Base-by-base conservation (phyloP, 495 filamentous ascomycete genomes). In the Aspergillus baeticus region DNA sequence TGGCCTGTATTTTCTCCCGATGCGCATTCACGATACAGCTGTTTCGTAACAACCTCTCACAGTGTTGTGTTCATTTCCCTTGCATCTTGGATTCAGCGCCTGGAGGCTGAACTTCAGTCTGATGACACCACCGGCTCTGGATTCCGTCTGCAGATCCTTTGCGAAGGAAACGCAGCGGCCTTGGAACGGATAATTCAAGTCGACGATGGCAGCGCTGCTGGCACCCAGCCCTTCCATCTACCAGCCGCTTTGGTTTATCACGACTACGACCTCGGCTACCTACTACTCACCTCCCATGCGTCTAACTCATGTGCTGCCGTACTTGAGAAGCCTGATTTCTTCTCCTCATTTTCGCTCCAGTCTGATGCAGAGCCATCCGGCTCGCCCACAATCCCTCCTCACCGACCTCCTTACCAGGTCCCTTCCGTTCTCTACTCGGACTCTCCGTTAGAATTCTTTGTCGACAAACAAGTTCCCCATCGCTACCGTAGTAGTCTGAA, bases 1-100 rank as follows among this genome's bases (percentile, higher is more conserved):
- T 91, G 87, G 86, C 87, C 89, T 21, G 80, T 84, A 29, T 92
- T 96, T 66, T 90, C 84, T 41, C 67, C 76, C 34, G 91, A 95
- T 65, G 72, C 84, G 29, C 79, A 82, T 35, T 91, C 89, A 2
- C 82, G 84, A 34, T 91, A 94, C 65, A 81, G 83, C 3, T 87
- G 94, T 66, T 94, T 87, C 61, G 80, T 93, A 52, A 95, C 91
- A 0, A 84, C 87, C 51, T 70, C 81, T 15, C 83, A 77, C 10
- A 89, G 87, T 44, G 82, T 96, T 23, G 85, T 76, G 5, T 87
- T 77, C 63, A 74, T 96, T 46, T 90, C 86, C 1, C 71, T 95
- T 51, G 70, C 80, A 6, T 80, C 88, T 1, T 96, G 90, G 90
- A 81, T 87, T 6, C 84, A 85, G 55, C 80, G 83, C 31, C 77